Evolutionary conservation across 768 basidiomycete genomes (phyloP), one percentile per base, ranked within the genome.

Genomic region (Xerocomellus dryophilus): DNA sequence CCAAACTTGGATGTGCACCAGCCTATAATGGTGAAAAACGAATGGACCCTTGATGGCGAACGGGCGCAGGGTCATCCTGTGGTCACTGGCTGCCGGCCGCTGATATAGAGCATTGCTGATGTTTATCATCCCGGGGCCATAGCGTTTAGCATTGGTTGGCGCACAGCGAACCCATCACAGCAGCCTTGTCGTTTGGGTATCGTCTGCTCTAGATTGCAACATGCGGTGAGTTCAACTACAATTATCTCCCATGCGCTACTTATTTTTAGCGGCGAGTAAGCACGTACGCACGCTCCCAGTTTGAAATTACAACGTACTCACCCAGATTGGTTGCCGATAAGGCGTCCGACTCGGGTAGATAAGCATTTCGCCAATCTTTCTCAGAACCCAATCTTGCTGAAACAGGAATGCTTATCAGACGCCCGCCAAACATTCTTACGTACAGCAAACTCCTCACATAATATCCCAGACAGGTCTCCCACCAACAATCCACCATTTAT

Each of bases 401-500:
- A 27, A 50, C 50, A 48, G 45, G 15, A 31, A 15, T 43, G 21
- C 59, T 63, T 66, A 59, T 66, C 62, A 58, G 34, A 7, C 57
- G 52, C 54, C 43, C 39, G 12, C 36, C 46, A 14, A 14, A 47
- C 12, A 1, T n/a, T 20, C 29, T 17, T 42, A 0, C 4, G 32
- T 17, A 36, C 45, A 43, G 43, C 17, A 32, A 42, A 43, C 27
- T 47, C 27, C 36, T 47, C 55, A 41, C 45, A 42, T 14, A 29
- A 31, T 8, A 7, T 14, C 14, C 21, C 20, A 11, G 12, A 12
- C n/a, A 39, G 45, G 52, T 50, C 36, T 51, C 54, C 51, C 45
- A 29, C 48, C 32, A 14, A 14, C 40, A 8, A 4, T 23, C 34
- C 32, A 5, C 47, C 53, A 67, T 67, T 60, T 66, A 67, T 65